Percentiles rank a stretch among this genome's conserved stretches.
Evolutionary conservation across 495 filamentous ascomycete genomes (phyloP).

Genomic region (Penicillium samsonianum): DNA sequence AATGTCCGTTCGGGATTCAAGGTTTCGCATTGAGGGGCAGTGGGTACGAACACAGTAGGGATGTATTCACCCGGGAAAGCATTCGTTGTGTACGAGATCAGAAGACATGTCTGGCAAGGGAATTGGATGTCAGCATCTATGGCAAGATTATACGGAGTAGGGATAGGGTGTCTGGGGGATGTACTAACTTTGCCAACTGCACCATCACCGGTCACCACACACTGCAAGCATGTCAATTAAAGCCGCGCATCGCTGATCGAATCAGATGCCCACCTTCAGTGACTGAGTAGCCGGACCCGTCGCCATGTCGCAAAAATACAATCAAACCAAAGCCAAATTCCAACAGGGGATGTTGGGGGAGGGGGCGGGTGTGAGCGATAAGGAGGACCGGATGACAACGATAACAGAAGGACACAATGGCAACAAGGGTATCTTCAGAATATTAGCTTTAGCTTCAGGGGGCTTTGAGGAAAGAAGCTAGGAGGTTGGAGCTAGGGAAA

Average conservation of each 20-base stretch:
- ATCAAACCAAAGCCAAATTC: constrained; percentile 5
- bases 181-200: constrained; percentile 89
- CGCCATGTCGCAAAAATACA: constrained; percentile 52
- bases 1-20: background rate
- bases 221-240: constrained; percentile 53
- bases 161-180: background rate
- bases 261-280: constrained; percentile 59
- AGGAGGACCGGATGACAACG: no score
- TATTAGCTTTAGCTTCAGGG: constrained; percentile 14
- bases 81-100: constrained; percentile 99
- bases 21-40: constrained; percentile 11
- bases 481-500: constrained; percentile 13
- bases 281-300: constrained; percentile 70
- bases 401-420: constrained; percentile 8
- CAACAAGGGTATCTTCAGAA: constrained; percentile 6
- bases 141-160: background rate
- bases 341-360: constrained; percentile 15
- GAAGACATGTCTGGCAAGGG: constrained; percentile 80
- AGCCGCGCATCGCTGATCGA: constrained; percentile 13
- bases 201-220: constrained; percentile 98
- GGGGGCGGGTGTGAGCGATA: constrained; percentile 14
- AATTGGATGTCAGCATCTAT: constrained; percentile 1
- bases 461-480: constrained; percentile 1
- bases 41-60: constrained; percentile 84
- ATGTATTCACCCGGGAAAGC: constrained; percentile 99